A percentile compares a stretch with the other conserved stretches of the same genome.
phyloP scores from a whole-genome alignment of 2,329 filamentous ascomycete genomes.

The Curvularia sp. region DNA sequence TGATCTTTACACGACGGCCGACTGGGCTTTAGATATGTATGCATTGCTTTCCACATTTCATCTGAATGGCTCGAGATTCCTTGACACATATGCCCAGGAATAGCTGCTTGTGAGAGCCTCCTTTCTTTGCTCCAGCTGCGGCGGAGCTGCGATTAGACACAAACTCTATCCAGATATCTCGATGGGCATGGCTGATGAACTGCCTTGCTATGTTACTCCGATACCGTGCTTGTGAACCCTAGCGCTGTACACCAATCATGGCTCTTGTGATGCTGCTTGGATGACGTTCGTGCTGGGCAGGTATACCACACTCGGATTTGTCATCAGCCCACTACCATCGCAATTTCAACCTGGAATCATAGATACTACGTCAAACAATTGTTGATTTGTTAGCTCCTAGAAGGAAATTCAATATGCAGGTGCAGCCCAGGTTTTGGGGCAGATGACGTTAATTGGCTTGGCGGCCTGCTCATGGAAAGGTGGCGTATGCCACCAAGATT shows the following conservation, averaged over 20 bases:
- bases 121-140: background rate
- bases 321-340: too few species aligned
- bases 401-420: too few species aligned
- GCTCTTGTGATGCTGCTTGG: too few species aligned
- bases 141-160: background rate
- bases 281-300: too few species aligned
- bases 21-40: background rate
- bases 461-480: background rate
- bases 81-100: background rate
- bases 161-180: background rate
- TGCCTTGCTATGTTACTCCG: background rate
- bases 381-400: too few species aligned
- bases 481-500: background rate
- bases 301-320: too few species aligned
- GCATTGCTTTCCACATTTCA: background rate
- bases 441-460: too few species aligned
- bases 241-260: too few species aligned
- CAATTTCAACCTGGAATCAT: too few species aligned
- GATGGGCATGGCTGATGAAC: background rate
- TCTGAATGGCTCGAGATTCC: background rate
- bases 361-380: too few species aligned
- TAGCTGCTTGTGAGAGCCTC: background rate
- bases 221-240: too few species aligned
- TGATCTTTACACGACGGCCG: slow-evolving; percentile 5
- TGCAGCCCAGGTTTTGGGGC: too few species aligned